Base-by-base conservation (phyloP, 2,329 filamentous ascomycete genomes). In the Neobulgaria alba region DNA sequence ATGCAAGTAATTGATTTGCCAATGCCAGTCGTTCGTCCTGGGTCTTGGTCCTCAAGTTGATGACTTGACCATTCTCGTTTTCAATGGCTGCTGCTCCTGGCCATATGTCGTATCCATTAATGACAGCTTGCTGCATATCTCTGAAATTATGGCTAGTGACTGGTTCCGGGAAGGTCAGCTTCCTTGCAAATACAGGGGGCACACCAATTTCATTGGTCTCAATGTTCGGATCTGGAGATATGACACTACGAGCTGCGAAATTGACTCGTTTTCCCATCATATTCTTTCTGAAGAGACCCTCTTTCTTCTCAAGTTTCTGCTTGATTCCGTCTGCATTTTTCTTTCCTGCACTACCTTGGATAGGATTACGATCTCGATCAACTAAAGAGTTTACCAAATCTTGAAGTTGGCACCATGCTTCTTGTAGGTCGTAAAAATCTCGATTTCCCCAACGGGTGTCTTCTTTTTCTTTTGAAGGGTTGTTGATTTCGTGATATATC, bases 201-300 rank as follows among this genome's bases (percentile, higher is more conserved):
- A 98, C 90, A 61, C 92, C 92, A 51, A 98, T 96, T 65, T 98
- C 92, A 62, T 95, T 96, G 14, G 92, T 96, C 63, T 98, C 92
- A 56, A 98, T 95, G 58, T 96, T 98, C 2, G 92, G 92, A 59
- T 98, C 92, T 0, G 92, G 92, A 8, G 90, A 96, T 54, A 98
- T 98, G 61, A 98, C 92, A 73, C 85, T 94, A 61, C 92, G 83
- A 29, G 92, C 92, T 36, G 92, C 92, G 61, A 92, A 96, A 63
- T 98, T 96, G 66, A 98, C 92, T 69, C 92, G 88, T 71, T 98
- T 98, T 46, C 92, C 92, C 92, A 98, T 98, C 92, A 98, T 96
- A 65, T 98, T 95, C 70, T 95, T 96, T 55, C 92, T 76, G 71
- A 98, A 98, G 20, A 98, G 72, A 50, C 92, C 92, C 59, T 98